A percentile compares a stretch with the other conserved stretches of the same genome.
phyloP scores from a whole-genome alignment of 2,329 filamentous ascomycete genomes.

The Xylariaceae sp. region DNA sequence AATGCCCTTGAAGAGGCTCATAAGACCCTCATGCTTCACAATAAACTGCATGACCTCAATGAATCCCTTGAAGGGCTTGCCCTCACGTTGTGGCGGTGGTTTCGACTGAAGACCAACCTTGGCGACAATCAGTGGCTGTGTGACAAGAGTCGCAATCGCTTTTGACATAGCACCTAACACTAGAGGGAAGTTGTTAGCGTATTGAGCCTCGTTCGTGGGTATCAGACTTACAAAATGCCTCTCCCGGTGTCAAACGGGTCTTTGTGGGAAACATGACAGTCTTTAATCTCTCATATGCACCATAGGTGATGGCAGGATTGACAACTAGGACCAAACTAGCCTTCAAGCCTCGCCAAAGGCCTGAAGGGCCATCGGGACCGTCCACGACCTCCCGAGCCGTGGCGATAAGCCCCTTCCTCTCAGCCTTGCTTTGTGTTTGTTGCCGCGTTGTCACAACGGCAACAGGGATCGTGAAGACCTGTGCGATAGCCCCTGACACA shows the following conservation, averaged over 20 bases:
- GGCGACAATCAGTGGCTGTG: constrained; percentile 93
- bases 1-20: constrained; percentile 95
- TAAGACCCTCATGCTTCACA: constrained; percentile 75
- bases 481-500: constrained; percentile 81
- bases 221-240: constrained; percentile 77
- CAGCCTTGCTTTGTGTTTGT: constrained; percentile 81
- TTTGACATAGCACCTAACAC: constrained; percentile 93
- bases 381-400: constrained; percentile 87
- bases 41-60: constrained; percentile 95
- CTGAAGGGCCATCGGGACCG: constrained; percentile 82
- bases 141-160: constrained; percentile 82
- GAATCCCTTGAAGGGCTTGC: constrained; percentile 91
- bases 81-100: constrained; percentile 76
- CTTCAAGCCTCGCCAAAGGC: constrained; percentile 92
- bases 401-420: constrained; percentile 80
- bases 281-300: constrained; percentile 79
- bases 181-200: constrained; percentile 33
- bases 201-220: not conserved
- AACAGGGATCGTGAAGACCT: constrained; percentile 94
- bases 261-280: constrained; percentile 74
- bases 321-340: constrained; percentile 92
- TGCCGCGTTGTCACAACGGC: constrained; percentile 93
- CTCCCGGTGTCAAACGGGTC: constrained; percentile 70
- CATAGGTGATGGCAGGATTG: constrained; percentile 96
- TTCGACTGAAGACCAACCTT: constrained; percentile 96